phyloP scores from a whole-genome alignment of 2,329 filamentous ascomycete species.

The Aspergillus hortae region DNA sequence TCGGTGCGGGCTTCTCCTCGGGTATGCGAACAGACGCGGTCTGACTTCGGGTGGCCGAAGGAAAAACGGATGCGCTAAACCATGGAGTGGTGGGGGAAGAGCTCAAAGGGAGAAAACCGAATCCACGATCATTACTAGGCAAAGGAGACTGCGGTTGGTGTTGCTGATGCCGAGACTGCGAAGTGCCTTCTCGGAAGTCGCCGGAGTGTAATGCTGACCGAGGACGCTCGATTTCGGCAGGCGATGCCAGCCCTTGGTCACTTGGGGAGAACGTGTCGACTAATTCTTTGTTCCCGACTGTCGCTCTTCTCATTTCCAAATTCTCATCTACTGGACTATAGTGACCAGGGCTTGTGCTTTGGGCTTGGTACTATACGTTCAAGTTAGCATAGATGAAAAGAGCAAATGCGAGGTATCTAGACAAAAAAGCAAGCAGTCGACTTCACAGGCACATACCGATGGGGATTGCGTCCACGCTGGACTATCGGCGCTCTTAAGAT shows the following conservation, averaged over 20 bases:
- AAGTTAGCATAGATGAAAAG: conserved; percentile 4
- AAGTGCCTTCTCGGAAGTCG: conserved; percentile 53
- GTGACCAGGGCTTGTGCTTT: conserved; percentile 9
- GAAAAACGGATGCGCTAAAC: conserved; percentile 39
- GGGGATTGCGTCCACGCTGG: conserved; percentile 68
- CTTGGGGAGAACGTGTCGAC: conserved; percentile 27
- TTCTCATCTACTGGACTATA: conserved; percentile 21
- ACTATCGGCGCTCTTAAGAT: conserved; percentile 74
- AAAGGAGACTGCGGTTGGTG: conserved; percentile 22
- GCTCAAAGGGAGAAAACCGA: conserved; percentile 21
- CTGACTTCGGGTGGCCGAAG: conserved; percentile 13
- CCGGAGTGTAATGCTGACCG: conserved; percentile 67
- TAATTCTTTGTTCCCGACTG: conserved; percentile 12
- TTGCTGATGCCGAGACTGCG: conserved; percentile 21
- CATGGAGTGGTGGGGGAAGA: conserved; percentile 58
- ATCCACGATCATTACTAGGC: conserved; percentile 12
- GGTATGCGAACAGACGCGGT: conserved; percentile 14
- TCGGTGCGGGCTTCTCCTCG: conserved; percentile 10
- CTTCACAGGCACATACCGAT: conserved; percentile 46
- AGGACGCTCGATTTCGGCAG: conserved; percentile 72
- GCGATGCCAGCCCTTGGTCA: conserved; percentile 47
- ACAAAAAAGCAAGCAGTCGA: not conserved
- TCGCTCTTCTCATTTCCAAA: conserved; percentile 14
- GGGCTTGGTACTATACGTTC: conserved; percentile 9
- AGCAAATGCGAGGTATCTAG: not conserved